Evolutionary conservation across 2,329 filamentous ascomycete species (phyloP), one percentile per base, ranked within the genome.

Genomic region (Pyrenophora teres): DNA sequence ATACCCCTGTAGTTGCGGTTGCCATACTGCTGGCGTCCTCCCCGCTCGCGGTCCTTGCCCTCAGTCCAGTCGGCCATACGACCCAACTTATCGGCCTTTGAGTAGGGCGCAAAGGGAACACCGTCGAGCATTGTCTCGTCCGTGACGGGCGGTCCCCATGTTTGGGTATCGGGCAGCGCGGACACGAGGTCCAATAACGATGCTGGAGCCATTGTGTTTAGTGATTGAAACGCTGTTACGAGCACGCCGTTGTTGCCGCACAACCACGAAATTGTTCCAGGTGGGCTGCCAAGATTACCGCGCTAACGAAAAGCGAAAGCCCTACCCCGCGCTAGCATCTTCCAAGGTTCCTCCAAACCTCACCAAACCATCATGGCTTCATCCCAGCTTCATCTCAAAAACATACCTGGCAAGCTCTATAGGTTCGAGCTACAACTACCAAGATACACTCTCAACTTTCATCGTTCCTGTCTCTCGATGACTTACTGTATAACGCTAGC

Each of bases 51-150:
- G 64, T 86, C 84, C 79, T 97, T 97, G 75, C 89, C 87, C 73
- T 97, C 94, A 40, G 92, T 96, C 94, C 94, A 99, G 81, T 99
- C 94, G 56, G 94, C 94, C 92, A 99, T 97, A 75, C 94, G 92
- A 71, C 94, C 94, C 54, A 99, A 83, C 83, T 97, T 97, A 81
- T 99, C 94, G 74, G 91, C 92, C 79, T 99, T 99, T 64, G 92
- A 97, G 82, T 94, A 99, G 56, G 94, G 94, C 67, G 94, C 94
- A 76, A 97, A 99, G 33, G 94, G 94, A 42, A 97, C 91, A 73
- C 94, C 94, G 74, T 96, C 87, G 69, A 97, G 84, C 57, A 90
- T 96, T 60, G 90, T 96, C 75, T 96, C 90, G 67, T 80, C 85
- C 55, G 92, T 88, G 64, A 88, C 85, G 56, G 89, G 76, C 46